These are phyloP conservation scores for Lachancea kluyveri DNA, from an alignment of 805 yeast species.

Conservation along the genomic window DNA sequence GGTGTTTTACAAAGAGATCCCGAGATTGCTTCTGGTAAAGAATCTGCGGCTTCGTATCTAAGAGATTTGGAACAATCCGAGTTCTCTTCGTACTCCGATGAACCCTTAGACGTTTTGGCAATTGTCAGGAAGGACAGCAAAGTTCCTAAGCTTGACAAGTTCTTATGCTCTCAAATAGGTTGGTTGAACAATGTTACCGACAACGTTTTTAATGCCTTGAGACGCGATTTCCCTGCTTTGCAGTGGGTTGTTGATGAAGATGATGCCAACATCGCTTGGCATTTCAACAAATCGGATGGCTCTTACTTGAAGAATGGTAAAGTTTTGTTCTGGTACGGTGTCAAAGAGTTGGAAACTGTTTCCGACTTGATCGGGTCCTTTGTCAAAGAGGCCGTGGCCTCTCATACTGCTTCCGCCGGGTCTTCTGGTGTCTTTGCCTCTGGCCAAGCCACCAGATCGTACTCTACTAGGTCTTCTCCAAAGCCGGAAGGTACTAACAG, in stretches of 20 bases:
- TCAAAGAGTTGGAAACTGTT: slow-evolving; percentile 54
- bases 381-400: slow-evolving; percentile 34
- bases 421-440: slow-evolving; percentile 40
- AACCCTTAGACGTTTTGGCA: slow-evolving; percentile 90
- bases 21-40: slow-evolving; percentile 61
- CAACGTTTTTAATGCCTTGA: slow-evolving; percentile 79
- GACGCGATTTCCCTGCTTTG: slow-evolving; percentile 62
- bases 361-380: slow-evolving; percentile 58
- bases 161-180: slow-evolving; percentile 80
- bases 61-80: slow-evolving; percentile 54
- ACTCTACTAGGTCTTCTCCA: slow-evolving; percentile 54
- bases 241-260: slow-evolving; percentile 90
- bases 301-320: slow-evolving; percentile 85
- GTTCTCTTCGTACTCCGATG: slow-evolving; percentile 87
- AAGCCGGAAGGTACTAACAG: slow-evolving; percentile 55
- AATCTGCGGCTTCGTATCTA: slow-evolving; percentile 77
- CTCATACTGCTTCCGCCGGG: slow-evolving; percentile 6
- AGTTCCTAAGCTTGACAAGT: slow-evolving; percentile 73
- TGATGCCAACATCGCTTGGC: slow-evolving; percentile 88
- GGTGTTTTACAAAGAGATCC: slow-evolving; percentile 71
- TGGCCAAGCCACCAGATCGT: slow-evolving; percentile 45
- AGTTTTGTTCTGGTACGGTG: slow-evolving; percentile 92
- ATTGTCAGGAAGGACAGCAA: slow-evolving; percentile 55
- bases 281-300: slow-evolving; percentile 88
- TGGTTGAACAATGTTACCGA: slow-evolving; percentile 98